Evolutionary conservation across 768 basidiomycete genomes (phyloP).

Genomic region (Lentinula detonsa): DNA sequence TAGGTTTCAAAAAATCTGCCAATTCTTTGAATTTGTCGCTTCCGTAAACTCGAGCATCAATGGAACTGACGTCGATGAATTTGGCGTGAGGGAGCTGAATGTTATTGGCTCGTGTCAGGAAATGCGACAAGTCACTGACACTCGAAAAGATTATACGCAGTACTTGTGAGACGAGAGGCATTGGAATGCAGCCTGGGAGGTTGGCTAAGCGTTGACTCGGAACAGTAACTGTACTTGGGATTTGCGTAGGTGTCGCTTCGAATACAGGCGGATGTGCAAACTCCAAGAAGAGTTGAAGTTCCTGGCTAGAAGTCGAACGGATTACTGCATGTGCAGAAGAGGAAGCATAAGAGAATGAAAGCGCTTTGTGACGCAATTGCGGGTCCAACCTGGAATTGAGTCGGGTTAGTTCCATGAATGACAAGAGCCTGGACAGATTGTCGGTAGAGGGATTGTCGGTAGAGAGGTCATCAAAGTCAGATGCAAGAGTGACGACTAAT

Average conservation of each 20-base stretch:
- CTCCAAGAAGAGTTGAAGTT: not conserved
- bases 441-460: not conserved
- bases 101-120: not conserved
- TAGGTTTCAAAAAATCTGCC: not conserved
- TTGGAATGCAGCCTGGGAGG: not conserved
- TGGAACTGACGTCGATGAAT: not conserved
- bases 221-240: no score
- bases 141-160: not conserved
- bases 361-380: not conserved
- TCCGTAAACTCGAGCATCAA: not conserved
- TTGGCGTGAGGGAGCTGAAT: not conserved
- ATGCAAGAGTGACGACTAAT: not conserved
- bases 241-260: not conserved
- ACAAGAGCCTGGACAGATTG: not conserved
- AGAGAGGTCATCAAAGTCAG: not conserved
- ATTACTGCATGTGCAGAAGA: not conserved
- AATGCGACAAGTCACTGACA: not conserved
- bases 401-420: not conserved
- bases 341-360: not conserved
- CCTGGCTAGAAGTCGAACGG: not conserved
- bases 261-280: not conserved
- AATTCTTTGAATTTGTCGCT: not conserved
- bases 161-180: not conserved
- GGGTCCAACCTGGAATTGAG: not conserved
- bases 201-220: not conserved